A percentile compares a stretch with the other conserved stretches of the same genome.
These are phyloP conservation scores for Paecilomyces niveus DNA, from an alignment of 2,329 filamentous ascomycete genomes.

Conservation along the genomic window DNA sequence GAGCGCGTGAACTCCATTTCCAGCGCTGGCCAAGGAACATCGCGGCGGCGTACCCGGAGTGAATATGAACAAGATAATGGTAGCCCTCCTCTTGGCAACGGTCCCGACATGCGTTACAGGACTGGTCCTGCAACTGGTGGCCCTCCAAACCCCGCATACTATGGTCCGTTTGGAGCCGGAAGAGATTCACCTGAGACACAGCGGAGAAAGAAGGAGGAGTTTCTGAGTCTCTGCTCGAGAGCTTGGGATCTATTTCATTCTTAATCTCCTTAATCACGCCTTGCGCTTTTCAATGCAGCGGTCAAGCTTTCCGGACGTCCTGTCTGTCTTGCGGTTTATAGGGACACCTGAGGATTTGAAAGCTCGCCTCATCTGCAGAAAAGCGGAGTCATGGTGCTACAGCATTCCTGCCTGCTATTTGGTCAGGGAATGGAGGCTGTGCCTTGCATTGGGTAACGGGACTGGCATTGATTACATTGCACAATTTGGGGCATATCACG, in stretches of 20 bases:
- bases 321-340: neutral
- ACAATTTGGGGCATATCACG: neutral
- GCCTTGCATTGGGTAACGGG: constrained; percentile 1
- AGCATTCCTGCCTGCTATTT: neutral
- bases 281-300: neutral
- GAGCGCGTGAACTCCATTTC: constrained; percentile 44
- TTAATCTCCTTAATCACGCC: neutral
- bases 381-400: neutral
- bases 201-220: constrained; percentile 84
- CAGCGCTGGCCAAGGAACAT: constrained; percentile 22
- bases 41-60: constrained; percentile 68
- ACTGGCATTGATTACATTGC: neutral
- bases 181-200: constrained; percentile 78
- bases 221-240: constrained; percentile 73
- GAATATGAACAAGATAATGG: constrained; percentile 87
- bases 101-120: constrained; percentile 47
- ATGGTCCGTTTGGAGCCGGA: constrained; percentile 71
- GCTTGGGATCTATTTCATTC: constrained; percentile 98
- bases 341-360: neutral
- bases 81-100: constrained; percentile 74
- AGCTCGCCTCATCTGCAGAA: neutral
- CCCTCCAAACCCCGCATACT: constrained; percentile 31
- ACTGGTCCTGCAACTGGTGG: constrained; percentile 27
- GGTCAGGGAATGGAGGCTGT: neutral
- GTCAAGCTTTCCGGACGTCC: neutral